Base-by-base conservation (phyloP, 2,329 filamentous ascomycete genomes). In the Akanthomyces lecanii region DNA sequence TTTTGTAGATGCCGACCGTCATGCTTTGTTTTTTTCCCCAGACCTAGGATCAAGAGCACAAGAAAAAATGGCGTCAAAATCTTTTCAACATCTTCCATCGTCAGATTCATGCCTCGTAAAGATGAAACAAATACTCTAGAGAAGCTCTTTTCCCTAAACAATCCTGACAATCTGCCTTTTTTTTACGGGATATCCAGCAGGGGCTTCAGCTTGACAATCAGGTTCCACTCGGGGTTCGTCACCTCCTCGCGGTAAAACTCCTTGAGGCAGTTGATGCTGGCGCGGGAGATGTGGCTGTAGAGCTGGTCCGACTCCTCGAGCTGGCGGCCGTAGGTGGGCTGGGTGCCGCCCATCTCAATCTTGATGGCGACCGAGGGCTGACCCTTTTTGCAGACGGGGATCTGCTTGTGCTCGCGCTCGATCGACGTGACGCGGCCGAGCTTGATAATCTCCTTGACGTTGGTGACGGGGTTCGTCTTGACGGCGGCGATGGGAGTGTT, bases 281-380 rank as follows among this genome's bases (percentile, higher is more conserved):
- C 83, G 69, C 95, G 85, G 50, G 90, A 95, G 71, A 99, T 92
- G 65, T 90, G 82, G 67, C 89, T 94, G 84, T 97, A 98, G 16
- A 99, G 82, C 1, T 79, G 83, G 75, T 99, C 95, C 67, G 87
- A 86, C 76, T 99, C 94, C 76, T 99, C 95, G 57, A 99, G 85
- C 67, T 99, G 95, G 65, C 95, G 90, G 64, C 95, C 95, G 74
- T 99, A 99, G 64, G 89, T 86, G 18, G 95, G 96, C 80, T 99
- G 95, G 74, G 94, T 91, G 64, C 88, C 79, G 61, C 92, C 94
- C 85, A 88, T 89, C 79, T 99, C 96, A 71, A 99, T 96, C 83
- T 99, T 99, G 81, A 99, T 83, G 23, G 95, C 95, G 11, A 99
- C 96, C 1, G 92, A 96, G n/a, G 96, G 95, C 73, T 96, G 91